Conservation (phyloP, 2,329 filamentous ascomycete species). For the Albifimbria verrucaria region DNA sequence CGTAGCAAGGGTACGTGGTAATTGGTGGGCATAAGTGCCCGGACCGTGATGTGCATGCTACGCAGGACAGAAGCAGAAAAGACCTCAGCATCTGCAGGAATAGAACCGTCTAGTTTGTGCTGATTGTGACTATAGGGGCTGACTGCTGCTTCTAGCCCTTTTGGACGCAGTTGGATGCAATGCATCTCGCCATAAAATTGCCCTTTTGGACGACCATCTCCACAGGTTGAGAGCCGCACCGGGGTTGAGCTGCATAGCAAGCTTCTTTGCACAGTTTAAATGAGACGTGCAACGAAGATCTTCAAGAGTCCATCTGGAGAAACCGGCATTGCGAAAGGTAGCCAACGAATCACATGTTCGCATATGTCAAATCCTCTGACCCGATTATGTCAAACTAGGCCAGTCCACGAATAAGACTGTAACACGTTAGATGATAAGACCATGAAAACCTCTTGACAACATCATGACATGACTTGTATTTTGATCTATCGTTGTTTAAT, state of each 20-base stretch:
- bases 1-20: not conserved
- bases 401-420: not conserved
- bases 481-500: not conserved
- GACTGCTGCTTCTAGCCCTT: not conserved
- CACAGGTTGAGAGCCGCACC: too few species aligned
- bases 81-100: not conserved
- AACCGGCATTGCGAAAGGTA: too few species aligned
- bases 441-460: not conserved
- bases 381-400: not conserved
- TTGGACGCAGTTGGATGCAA: too few species aligned
- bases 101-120: not conserved
- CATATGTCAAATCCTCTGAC: too few species aligned
- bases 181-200: not conserved
- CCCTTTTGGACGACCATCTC: too few species aligned
- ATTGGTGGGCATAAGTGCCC: not conserved
- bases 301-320: too few species aligned
- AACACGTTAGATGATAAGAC: not conserved
- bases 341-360: too few species aligned
- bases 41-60: not conserved
- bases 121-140: not conserved
- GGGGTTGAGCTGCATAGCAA: too few species aligned
- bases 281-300: too few species aligned
- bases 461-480: not conserved
- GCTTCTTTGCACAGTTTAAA: too few species aligned
- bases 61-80: not conserved